Percentiles rank a stretch among this genome's conserved stretches.
phyloP scores from a whole-genome alignment of 305 asterid genomes.

The Fraxinus ornus region DNA sequence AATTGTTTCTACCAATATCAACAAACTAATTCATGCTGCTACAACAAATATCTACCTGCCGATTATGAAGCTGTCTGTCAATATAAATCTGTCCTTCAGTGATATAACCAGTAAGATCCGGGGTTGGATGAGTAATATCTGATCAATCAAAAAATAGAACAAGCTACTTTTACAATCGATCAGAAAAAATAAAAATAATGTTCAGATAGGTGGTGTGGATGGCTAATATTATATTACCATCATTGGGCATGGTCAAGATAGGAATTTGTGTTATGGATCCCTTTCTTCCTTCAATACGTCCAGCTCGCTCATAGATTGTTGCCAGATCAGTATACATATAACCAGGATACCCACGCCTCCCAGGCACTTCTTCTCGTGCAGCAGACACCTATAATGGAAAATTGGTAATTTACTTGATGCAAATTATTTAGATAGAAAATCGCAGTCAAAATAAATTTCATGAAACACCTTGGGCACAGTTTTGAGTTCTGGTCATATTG shows the following conservation, averaged over 20 bases:
- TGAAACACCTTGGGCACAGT: not conserved
- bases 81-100: slow-evolving; percentile 98
- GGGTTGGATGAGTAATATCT: slow-evolving; percentile 99
- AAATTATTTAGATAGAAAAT: not conserved
- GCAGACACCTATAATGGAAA: slow-evolving; percentile 75
- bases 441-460: not conserved
- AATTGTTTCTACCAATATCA: not conserved
- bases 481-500: not conserved
- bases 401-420: slow-evolving; percentile 8
- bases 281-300: slow-evolving; percentile 87
- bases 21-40: slow-evolving; percentile 11
- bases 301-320: slow-evolving; percentile 90
- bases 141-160: slow-evolving; percentile 30
- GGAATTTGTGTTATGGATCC: slow-evolving; percentile 68
- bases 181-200: not conserved
- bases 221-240: slow-evolving; percentile 45
- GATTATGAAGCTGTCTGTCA: slow-evolving; percentile 91
- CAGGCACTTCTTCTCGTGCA: slow-evolving; percentile 98
- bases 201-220: slow-evolving; percentile 1
- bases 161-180: slow-evolving; percentile 11
- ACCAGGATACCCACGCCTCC: slow-evolving; percentile 92
- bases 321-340: slow-evolving; percentile 92
- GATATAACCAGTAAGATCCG: slow-evolving; percentile 98
- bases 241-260: slow-evolving; percentile 92
- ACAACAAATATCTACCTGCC: slow-evolving; percentile 62